Evolutionary conservation across 768 basidiomycete genomes (phyloP), one percentile per base, ranked within the genome.

Genomic region (Termitomyces bulborhizus): DNA sequence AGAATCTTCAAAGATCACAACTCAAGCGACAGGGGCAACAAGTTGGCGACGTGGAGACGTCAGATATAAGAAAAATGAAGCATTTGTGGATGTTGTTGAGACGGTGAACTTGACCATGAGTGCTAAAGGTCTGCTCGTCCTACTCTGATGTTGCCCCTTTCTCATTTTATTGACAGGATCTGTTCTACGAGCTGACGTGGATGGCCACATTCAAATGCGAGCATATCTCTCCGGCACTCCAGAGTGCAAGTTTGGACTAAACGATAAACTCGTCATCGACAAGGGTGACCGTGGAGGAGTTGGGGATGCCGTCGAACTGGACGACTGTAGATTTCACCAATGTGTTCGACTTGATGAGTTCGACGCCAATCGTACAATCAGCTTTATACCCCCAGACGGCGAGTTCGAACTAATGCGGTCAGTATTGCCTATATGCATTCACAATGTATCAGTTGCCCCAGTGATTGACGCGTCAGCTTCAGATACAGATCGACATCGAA

Each of bases 11-110:
- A 97, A 94, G 69, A 98, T 99, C 58, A 98, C 97, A 0, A 85
- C 83, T 9, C 97, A 99, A 75, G 96, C 97, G 8, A 99, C 97
- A 0, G 97, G 97, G 0, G 88, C 91, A 29, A 98, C 90, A 32
- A 96, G 88, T 68, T 99, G 97, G 97, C 76, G 97, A 41, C 78
- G 95, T 55, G 87, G 84, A 15, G 97, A 98, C 66, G 95, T 98
- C 65, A 96, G 95, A 69, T 98, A 99, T 72, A 90, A 97, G 77
- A 99, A 98, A 80, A 99, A 99, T 61, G 97, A 99, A 66, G 97
- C 97, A 0, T 99, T 98, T 62, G 96, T 99, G n/a, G 97, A 99
- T 66, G 97, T 99, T 8, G 90, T 99, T 43, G 97, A 99, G 74
- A 91, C 82, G 2, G 91, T 99, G 58, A 98, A 99, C 65, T 69